These are phyloP conservation scores for Penicillium thymicola DNA, from an alignment of 2,329 filamentous ascomycete genomes.

Conservation along the genomic window DNA sequence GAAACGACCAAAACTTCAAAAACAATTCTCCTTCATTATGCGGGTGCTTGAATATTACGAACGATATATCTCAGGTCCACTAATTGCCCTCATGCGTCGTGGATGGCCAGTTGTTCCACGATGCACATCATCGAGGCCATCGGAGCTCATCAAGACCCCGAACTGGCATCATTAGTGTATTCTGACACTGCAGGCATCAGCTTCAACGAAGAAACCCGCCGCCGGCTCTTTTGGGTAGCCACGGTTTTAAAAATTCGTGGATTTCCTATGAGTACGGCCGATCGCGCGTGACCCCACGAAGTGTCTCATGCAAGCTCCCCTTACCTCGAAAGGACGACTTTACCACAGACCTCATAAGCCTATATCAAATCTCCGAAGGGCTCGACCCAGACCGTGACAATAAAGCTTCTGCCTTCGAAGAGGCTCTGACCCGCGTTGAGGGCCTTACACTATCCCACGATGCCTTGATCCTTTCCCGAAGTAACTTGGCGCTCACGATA, in stretches of 20 bases:
- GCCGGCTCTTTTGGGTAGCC: not conserved
- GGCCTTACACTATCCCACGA: not conserved
- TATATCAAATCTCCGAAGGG: not conserved
- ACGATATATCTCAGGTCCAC: not conserved
- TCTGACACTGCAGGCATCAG: not conserved
- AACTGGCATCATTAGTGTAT: not conserved
- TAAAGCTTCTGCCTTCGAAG: not conserved
- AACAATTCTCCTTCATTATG: not conserved
- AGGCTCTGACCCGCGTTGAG: not conserved
- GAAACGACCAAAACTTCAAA: not conserved
- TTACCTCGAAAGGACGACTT: not conserved
- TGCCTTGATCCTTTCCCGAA: not conserved
- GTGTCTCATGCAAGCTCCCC: not conserved
- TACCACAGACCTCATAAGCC: not conserved
- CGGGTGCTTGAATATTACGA: not conserved
- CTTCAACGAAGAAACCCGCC: not conserved
- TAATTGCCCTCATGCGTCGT: not conserved
- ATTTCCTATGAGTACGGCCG: not conserved
- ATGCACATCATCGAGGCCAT: not conserved
- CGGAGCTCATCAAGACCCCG: not conserved
- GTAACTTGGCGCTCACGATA: not conserved
- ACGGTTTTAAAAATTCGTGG: not conserved
- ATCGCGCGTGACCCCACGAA: not conserved
- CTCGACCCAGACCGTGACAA: not conserved
- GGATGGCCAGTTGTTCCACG: not conserved